phyloP scores from a whole-genome alignment of 75 land plant genomes.

The Chamaecyparis obtusa region DNA sequence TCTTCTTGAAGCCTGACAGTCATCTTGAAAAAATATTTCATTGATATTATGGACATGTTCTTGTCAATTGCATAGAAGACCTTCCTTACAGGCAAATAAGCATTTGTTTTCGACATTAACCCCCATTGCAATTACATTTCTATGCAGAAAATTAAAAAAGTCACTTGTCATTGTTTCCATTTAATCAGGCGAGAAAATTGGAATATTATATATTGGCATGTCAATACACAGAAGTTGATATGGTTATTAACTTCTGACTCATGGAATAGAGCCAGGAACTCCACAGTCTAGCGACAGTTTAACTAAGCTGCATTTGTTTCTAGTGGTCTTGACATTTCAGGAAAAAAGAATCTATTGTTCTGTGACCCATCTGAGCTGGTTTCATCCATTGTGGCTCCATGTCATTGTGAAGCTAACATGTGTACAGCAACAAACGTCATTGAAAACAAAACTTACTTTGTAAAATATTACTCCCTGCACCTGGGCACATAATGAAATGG shows the following conservation, averaged over 20 bases:
- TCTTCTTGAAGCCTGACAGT: background rate
- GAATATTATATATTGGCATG: background rate
- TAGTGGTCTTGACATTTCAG: background rate
- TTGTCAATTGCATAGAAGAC: background rate
- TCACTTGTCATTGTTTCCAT: background rate
- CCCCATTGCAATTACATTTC: conserved; percentile 4
- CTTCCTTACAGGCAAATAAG: background rate
- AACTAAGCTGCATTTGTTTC: background rate
- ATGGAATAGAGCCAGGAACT: background rate
- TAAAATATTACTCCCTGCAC: background rate
- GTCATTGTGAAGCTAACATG: background rate
- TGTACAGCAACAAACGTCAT: background rate
- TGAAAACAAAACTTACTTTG: background rate
- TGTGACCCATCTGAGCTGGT: background rate
- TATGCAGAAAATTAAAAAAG: background rate
- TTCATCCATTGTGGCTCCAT: conserved; percentile 1
- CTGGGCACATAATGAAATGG: background rate
- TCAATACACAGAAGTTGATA: background rate
- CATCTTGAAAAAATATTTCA: background rate
- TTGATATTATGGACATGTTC: background rate
- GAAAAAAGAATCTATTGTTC: background rate
- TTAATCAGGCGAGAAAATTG: background rate
- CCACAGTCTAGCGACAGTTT: background rate
- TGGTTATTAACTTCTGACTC: background rate
- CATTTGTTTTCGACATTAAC: background rate